Evolutionary conservation across 768 basidiomycete genomes (phyloP).

Genomic region (Pleurotus eryngii): DNA sequence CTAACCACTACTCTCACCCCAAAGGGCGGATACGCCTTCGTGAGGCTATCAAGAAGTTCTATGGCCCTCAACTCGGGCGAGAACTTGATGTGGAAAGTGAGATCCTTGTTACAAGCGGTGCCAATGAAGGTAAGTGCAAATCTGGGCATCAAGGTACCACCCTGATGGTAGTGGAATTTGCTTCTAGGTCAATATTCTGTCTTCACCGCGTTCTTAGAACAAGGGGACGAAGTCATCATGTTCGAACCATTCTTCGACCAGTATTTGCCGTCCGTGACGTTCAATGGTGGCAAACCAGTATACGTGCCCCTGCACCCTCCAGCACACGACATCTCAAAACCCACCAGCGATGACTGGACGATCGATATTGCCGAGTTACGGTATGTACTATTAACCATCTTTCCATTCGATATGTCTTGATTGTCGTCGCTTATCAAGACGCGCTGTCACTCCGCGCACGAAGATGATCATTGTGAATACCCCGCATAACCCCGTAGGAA

Average conservation of each 20-base stretch:
- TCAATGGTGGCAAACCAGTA: constrained; percentile 91
- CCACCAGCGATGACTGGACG: constrained; percentile 78
- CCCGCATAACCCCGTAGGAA: constrained; percentile 97
- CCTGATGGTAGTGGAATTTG: constrained; percentile 1
- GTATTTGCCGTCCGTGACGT: constrained; percentile 87
- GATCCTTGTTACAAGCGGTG: constrained; percentile 93
- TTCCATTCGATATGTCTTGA: not conserved
- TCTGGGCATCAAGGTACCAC: no score
- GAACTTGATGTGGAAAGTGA: constrained; percentile 81
- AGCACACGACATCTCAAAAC: constrained; percentile 36
- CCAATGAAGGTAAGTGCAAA: constrained; percentile 77
- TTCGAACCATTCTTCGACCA: constrained; percentile 99
- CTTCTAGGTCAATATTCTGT: constrained; percentile 86
- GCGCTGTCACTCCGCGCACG: constrained; percentile 81
- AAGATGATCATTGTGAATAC: constrained; percentile 97
- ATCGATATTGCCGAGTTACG: constrained; percentile 87
- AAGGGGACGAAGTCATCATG: constrained; percentile 96
- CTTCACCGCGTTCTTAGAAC: constrained; percentile 86
- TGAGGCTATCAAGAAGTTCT: constrained; percentile 81
- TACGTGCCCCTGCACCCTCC: constrained; percentile 96
- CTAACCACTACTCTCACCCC: constrained; percentile 91
- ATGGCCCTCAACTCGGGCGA: constrained; percentile 65
- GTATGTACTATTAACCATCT: constrained; percentile 30
- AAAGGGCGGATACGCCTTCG: constrained; percentile 85
- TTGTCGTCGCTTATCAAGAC: constrained; percentile 33